Percentiles rank a stretch among this genome's conserved stretches.
These are phyloP conservation scores for Citrullus colocynthis DNA, from an alignment of 306 rosid genomes.

Conservation along the genomic window DNA sequence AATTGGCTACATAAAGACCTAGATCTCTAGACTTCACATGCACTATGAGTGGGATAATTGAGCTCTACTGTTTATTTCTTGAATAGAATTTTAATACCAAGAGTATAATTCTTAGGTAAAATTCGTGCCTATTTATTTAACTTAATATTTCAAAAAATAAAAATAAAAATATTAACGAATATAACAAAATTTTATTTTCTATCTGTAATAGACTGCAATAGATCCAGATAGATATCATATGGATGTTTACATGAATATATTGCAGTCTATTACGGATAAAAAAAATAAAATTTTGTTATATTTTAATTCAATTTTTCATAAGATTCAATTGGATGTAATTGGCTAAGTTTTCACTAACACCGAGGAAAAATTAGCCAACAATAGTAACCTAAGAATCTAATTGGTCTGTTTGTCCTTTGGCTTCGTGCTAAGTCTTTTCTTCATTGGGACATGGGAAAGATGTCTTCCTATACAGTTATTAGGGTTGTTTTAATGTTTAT, in stretches of 20 bases:
- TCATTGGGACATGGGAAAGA: conserved; percentile 2
- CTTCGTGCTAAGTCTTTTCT: neutral
- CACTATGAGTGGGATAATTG: neutral
- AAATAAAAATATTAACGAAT: no score
- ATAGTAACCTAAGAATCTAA: neutral
- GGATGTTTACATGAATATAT: no score
- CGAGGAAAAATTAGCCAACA: neutral
- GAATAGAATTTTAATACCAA: neutral
- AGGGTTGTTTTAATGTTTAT: neutral
- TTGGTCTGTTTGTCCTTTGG: neutral
- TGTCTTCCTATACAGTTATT: neutral
- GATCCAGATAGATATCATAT: no score
- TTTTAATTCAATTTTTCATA: neutral
- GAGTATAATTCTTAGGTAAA: neutral
- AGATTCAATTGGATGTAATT: neutral
- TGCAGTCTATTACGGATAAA: no score
- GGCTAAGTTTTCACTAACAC: neutral
- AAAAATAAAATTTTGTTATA: no score
- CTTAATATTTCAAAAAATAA: no score
- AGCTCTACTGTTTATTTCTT: neutral
- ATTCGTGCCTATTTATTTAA: neutral
- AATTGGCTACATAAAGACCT: neutral
- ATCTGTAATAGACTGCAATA: no score
- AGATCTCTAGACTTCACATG: neutral
- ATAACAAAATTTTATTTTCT: no score